phyloP scores from a whole-genome alignment of 2,329 filamentous ascomycete species.

The Chrysoporthe cubensis region DNA sequence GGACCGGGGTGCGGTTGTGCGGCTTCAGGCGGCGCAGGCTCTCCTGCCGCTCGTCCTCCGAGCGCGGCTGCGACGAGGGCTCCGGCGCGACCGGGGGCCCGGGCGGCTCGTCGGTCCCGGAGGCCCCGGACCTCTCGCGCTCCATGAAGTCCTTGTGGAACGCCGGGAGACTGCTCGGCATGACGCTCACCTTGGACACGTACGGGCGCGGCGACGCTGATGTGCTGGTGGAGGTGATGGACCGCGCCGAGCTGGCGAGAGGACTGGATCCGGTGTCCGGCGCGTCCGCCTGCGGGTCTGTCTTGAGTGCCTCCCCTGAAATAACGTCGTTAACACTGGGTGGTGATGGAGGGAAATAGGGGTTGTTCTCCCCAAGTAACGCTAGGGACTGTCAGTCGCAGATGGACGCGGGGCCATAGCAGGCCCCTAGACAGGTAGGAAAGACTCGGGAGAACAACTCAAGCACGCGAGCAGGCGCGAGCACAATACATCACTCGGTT shows the following conservation, averaged over 20 bases:
- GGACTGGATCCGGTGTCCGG: conserved; percentile 50
- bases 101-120: conserved; percentile 46
- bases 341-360: conserved; percentile 49
- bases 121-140: conserved; percentile 58
- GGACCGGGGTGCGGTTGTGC: conserved; percentile 73
- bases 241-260: conserved; percentile 59
- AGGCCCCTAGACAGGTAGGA: conserved; percentile 7
- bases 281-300: conserved; percentile 31
- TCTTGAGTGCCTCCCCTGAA: conserved; percentile 48
- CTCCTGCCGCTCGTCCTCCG: conserved; percentile 78
- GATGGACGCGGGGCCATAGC: conserved; percentile 5
- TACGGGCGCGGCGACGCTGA: conserved; percentile 58
- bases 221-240: conserved; percentile 53
- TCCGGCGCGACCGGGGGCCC: conserved; percentile 52
- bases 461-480: not conserved
- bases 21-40: conserved; percentile 82
- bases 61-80: conserved; percentile 55
- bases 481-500: not conserved
- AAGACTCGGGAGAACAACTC: conserved; percentile 5
- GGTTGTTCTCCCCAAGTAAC: conserved; percentile 49
- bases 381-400: conserved; percentile 45
- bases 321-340: conserved; percentile 57
- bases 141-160: conserved; percentile 93
- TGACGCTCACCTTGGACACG: conserved; percentile 84
- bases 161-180: conserved; percentile 87